Evolutionary conservation across 305 asterid genomes (phyloP), one percentile per base, ranked within the genome.

Genomic region (Fraxinus baroniana): DNA sequence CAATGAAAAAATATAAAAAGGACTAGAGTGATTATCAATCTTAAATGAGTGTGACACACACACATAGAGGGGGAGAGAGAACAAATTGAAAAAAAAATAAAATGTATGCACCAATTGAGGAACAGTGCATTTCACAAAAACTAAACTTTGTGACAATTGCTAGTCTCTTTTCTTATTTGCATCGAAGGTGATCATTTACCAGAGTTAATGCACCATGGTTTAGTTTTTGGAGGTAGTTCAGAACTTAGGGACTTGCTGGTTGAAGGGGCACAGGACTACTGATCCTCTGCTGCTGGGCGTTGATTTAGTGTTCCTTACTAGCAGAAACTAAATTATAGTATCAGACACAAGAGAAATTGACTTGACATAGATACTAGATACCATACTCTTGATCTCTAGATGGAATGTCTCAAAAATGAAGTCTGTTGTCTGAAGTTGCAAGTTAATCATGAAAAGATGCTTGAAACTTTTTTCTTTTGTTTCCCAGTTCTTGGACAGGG

Each of bases 331-430:
- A 52, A 52, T 17, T 17, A 52, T 17, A 52, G 62, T 52, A 72
- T 60, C 20, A n/a, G 57, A 72, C 17, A 24, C 17, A 13, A 3
- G 74, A 37, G 77, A 77, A 39, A 75, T 64, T 81, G 74, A 52
- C 79, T 76, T 79, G 78, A 75, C 70, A 32, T 30, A 66, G 74
- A 41, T 76, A 68, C 24, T 83, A 8, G 74, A 13, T 83, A 5
- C 73, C 24, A 24, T 35, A 5, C 17, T 28, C 18, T 20, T 64
- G 18, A 37, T 28, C 62, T 30, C 77, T 30, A 12, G 49, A 33
- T 74, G 49, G 24, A n/a, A 35, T 5, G 44, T 35, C 13, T 74
- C 5, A 74, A 49, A 49, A 49, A 49, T 4, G 55, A 15, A 49
- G 60, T 49, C 60, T 49, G 62, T 17, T 12, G 20, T 52, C 20